phyloP scores from a whole-genome alignment of 495 filamentous ascomycete species.

The Annulohypoxylon maeteangense region DNA sequence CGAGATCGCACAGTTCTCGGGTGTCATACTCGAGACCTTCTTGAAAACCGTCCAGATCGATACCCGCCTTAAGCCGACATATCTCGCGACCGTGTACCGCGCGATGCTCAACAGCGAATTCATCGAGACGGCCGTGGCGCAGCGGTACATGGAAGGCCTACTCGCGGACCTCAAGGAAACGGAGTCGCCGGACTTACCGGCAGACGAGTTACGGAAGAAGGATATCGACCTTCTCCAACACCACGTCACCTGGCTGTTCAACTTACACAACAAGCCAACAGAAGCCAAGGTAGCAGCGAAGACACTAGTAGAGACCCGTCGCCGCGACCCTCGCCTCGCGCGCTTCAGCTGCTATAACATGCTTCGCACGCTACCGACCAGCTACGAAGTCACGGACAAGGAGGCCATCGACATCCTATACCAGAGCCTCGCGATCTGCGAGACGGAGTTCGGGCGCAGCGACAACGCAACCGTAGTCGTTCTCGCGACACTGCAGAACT shows the following conservation, averaged over 20 bases:
- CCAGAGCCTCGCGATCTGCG: conserved; percentile 21
- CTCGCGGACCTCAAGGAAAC: conserved; percentile 15
- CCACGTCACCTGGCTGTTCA: conserved; percentile 29
- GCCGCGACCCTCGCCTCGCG: conserved; percentile 22
- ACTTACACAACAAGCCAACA: conserved; percentile 29
- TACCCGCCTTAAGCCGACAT: conserved; percentile 35
- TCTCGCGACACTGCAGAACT: conserved; percentile 23
- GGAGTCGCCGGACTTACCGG: not conserved
- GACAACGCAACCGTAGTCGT: conserved; percentile 36
- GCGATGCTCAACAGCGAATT: conserved; percentile 40
- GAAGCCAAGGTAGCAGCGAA: conserved; percentile 15
- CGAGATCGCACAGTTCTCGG: conserved; percentile 14
- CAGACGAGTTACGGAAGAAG: not conserved
- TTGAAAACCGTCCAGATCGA: conserved; percentile 16
- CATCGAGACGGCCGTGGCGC: conserved; percentile 22
- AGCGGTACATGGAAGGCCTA: conserved; percentile 16
- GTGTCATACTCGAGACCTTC: conserved; percentile 23
- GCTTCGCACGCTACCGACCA: conserved; percentile 32
- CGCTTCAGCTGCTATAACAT: conserved; percentile 38
- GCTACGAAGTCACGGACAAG: conserved; percentile 3
- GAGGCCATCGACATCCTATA: conserved; percentile 21
- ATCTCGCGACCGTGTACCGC: conserved; percentile 36
- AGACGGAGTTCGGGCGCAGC: conserved; percentile 25
- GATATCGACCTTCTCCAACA: conserved; percentile 20
- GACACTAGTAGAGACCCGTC: conserved; percentile 2